A percentile compares a stretch with the other conserved stretches of the same genome.
These are phyloP conservation scores for Cladosporium sp. DNA, from an alignment of 2,329 filamentous ascomycete species.

Conservation along the genomic window DNA sequence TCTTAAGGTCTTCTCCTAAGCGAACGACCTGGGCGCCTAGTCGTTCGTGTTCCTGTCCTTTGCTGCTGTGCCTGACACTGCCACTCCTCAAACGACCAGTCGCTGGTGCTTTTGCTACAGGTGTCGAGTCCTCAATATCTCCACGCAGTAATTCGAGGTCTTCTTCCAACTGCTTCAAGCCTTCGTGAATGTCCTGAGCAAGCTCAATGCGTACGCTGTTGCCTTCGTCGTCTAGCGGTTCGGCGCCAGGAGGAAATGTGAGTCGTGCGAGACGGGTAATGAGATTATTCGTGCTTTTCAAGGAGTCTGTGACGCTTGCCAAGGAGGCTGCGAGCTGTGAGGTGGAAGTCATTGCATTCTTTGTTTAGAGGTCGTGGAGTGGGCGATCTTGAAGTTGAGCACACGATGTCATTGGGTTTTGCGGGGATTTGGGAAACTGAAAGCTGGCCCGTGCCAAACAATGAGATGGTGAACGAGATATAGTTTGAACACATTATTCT, in stretches of 20 bases:
- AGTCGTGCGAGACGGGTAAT: conserved; percentile 56
- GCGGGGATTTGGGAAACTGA: conserved; percentile 4
- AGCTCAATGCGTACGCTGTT: conserved; percentile 64
- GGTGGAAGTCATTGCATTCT: conserved; percentile 20
- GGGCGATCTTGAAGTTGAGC: background rate
- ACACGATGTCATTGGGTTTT: conserved; percentile 9
- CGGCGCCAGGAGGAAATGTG: conserved; percentile 59
- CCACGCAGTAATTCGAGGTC: conserved; percentile 76
- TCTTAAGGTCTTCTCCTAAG: conserved; percentile 66
- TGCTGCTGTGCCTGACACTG: conserved; percentile 46
- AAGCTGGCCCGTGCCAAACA: background rate
- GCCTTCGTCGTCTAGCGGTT: conserved; percentile 50
- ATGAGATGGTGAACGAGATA: background rate
- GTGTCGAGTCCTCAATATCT: conserved; percentile 68
- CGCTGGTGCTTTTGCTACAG: conserved; percentile 24
- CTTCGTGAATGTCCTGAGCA: conserved; percentile 72
- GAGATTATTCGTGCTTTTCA: conserved; percentile 52
- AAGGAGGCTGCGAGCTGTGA: conserved; percentile 23
- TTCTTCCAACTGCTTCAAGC: conserved; percentile 72
- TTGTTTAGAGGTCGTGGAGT: conserved; percentile 4
- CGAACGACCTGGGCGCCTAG: conserved; percentile 62
- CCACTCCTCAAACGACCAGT: conserved; percentile 45
- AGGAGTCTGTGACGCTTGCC: conserved; percentile 45
- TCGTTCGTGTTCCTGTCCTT: conserved; percentile 58
- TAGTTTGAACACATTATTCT: background rate